A percentile compares a stretch with the other conserved stretches of the same genome.
Conservation (phyloP, 805 yeast species). For the Candida sphagnicola region DNA sequence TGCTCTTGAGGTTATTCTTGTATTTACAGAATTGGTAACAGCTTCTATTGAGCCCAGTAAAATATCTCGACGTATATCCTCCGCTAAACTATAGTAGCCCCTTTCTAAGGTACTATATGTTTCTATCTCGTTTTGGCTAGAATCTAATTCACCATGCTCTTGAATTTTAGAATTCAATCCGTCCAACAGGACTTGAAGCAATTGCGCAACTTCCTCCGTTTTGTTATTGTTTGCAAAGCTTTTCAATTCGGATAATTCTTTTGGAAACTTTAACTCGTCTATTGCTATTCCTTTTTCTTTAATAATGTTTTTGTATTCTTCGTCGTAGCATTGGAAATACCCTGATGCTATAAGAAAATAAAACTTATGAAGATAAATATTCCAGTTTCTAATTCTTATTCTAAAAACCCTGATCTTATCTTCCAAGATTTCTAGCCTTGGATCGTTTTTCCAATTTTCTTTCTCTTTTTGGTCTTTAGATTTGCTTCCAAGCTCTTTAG, state of each 20-base stretch:
- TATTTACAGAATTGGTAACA: slow-evolving; percentile 21
- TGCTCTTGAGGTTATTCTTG: slow-evolving; percentile 21
- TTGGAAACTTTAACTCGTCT: slow-evolving; percentile 4
- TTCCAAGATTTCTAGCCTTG: slow-evolving; percentile 12
- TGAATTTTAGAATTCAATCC: slow-evolving; percentile 7
- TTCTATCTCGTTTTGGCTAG: slow-evolving; percentile 6
- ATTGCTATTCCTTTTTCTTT: slow-evolving; percentile 7
- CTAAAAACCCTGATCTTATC: slow-evolving; percentile 22
- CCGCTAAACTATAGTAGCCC: slow-evolving; percentile 32
- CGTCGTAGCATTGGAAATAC: slow-evolving; percentile 50
- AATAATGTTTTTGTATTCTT: slow-evolving; percentile 26
- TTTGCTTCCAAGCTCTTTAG: slow-evolving; percentile 8
- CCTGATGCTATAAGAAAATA: slow-evolving; percentile 76
- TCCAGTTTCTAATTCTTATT: slow-evolving; percentile 43
- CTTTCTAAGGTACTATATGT: slow-evolving; percentile 22
- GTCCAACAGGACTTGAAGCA: slow-evolving; percentile 15
- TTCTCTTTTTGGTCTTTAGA: slow-evolving; percentile 9
- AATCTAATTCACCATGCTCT: neutral
- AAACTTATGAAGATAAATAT: slow-evolving; percentile 67
- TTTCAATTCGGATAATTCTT: neutral
- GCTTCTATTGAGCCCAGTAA: slow-evolving; percentile 25
- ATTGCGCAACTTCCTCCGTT: slow-evolving; percentile 17
- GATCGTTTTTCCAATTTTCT: slow-evolving; percentile 6
- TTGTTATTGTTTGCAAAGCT: slow-evolving; percentile 6
- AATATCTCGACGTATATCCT: slow-evolving; percentile 27